Evolutionary conservation across 164 flowering plant genomes (phyloP).

Genomic region (Protea cynaroides): DNA sequence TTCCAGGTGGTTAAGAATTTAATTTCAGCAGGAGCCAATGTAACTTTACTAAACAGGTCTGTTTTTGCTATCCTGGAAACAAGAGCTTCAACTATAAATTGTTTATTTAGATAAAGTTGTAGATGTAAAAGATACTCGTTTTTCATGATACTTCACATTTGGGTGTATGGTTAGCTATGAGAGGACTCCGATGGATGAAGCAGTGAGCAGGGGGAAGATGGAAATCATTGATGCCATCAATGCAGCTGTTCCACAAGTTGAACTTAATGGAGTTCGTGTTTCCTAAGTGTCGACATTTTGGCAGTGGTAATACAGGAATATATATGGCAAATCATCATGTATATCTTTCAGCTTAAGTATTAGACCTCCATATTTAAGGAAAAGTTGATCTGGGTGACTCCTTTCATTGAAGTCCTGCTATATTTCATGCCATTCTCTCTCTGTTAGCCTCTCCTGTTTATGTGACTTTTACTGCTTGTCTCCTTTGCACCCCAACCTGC

Average conservation of each 20-base stretch:
- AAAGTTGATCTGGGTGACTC: too few relatives aligned
- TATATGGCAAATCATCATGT: too few relatives aligned
- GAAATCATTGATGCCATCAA: constrained; percentile 72
- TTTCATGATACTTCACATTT: neutral
- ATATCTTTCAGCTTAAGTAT: too few relatives aligned
- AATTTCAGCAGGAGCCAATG: constrained; percentile 68
- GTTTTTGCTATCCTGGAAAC: constrained; percentile 6
- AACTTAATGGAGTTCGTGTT: constrained; percentile 42
- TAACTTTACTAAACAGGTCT: constrained; percentile 66
- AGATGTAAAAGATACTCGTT: too few relatives aligned
- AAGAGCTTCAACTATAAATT: neutral
- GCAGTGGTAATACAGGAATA: too few relatives aligned
- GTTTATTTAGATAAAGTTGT: neutral
- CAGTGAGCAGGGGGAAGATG: constrained; percentile 58
- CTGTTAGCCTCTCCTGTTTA: too few relatives aligned
- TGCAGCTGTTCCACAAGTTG: constrained; percentile 47
- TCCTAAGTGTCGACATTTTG: too few relatives aligned
- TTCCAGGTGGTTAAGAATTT: constrained; percentile 62
- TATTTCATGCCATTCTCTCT: too few relatives aligned
- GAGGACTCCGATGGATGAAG: constrained; percentile 82
- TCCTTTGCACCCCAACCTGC: too few relatives aligned
- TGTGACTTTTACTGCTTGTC: too few relatives aligned
- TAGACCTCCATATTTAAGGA: too few relatives aligned
- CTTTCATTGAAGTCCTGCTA: too few relatives aligned
- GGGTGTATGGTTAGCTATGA: constrained; percentile 51